A percentile compares a stretch with the other conserved stretches of the same genome.
These are phyloP conservation scores for Tricholoma sp. DNA, from an alignment of 768 basidiomycete genomes.

Conservation along the genomic window DNA sequence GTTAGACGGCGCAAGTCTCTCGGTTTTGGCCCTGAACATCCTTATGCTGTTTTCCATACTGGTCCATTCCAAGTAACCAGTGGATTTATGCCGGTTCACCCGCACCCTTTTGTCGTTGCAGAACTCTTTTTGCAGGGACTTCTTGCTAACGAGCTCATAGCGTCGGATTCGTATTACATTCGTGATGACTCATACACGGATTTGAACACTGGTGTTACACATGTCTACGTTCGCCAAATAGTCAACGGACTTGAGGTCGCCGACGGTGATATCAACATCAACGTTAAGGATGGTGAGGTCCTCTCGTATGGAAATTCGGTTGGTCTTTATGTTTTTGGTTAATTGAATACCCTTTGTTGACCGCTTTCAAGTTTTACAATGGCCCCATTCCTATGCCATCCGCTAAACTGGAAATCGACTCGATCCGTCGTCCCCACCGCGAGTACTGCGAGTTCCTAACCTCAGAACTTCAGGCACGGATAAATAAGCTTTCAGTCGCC, in stretches of 20 bases:
- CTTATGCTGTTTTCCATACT: constrained; percentile 63
- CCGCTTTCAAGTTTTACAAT: constrained; percentile 62
- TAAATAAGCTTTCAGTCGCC: constrained; percentile 25
- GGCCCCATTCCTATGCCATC: constrained; percentile 45
- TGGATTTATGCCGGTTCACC: constrained; percentile 33
- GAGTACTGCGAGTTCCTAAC: constrained; percentile 47
- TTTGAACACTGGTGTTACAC: constrained; percentile 76
- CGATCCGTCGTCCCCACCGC: constrained; percentile 35
- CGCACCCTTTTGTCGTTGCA: constrained; percentile 55
- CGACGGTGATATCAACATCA: constrained; percentile 91
- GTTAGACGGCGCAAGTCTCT: constrained; percentile 71
- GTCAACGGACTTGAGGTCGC: constrained; percentile 83
- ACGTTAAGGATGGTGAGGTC: constrained; percentile 78
- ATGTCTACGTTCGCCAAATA: constrained; percentile 83
- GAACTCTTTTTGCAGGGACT: constrained; percentile 52
- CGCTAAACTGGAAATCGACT: constrained; percentile 20
- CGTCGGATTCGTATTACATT: constrained; percentile 47
- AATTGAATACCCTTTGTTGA: neutral
- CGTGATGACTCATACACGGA: constrained; percentile 88
- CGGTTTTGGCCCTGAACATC: constrained; percentile 78
- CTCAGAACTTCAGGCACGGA: constrained; percentile 29
- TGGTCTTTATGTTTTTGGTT: constrained; percentile 17
- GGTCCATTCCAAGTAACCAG: constrained; percentile 43
- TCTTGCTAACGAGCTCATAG: constrained; percentile 33
- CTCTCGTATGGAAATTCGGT: constrained; percentile 88